Conservation (phyloP, 2,329 filamentous ascomycete genomes). For the Incumbomyces delicatus region DNA sequence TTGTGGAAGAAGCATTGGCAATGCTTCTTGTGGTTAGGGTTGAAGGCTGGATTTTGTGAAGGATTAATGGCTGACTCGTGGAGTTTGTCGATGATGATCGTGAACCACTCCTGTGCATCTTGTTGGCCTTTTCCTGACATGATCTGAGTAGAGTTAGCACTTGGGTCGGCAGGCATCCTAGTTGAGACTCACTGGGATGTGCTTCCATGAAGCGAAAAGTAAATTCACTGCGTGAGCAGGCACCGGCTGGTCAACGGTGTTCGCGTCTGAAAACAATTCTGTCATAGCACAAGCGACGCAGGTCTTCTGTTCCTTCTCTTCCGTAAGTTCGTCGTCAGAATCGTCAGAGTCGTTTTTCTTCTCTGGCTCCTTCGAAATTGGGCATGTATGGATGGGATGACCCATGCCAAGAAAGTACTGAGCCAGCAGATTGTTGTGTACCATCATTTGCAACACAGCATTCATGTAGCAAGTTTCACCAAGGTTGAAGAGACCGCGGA, state of each 20-base stretch:
- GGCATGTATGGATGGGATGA: constrained; percentile 69
- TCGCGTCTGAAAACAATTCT: constrained; percentile 55
- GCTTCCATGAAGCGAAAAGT: constrained; percentile 81
- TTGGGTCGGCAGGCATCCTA: constrained; percentile 16
- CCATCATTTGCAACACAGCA: constrained; percentile 82
- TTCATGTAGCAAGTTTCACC: constrained; percentile 99
- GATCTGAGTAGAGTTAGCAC: constrained; percentile 23
- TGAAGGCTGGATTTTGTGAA: constrained; percentile 20
- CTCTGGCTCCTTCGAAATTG: constrained; percentile 28
- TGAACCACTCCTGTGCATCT: constrained; percentile 94
- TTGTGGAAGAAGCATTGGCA: constrained; percentile 91
- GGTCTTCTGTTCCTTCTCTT: constrained; percentile 24
- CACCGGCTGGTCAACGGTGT: constrained; percentile 58
- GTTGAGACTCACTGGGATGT: constrained; percentile 51
- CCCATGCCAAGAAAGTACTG: constrained; percentile 90
- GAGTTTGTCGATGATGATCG: constrained; percentile 85
- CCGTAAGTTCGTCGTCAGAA: constrained; percentile 16
- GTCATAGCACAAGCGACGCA: constrained; percentile 54
- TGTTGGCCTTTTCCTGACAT: constrained; percentile 89
- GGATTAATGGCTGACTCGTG: constrained; percentile 58
- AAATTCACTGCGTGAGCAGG: constrained; percentile 87
- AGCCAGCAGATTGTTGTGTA: constrained; percentile 85
- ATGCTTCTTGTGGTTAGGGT: constrained; percentile 18
- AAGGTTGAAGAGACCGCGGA: constrained; percentile 91
- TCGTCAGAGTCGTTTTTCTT: constrained; percentile 20